These are phyloP conservation scores for Vigna trinervia DNA, from an alignment of 306 rosid genomes.

Conservation along the genomic window DNA sequence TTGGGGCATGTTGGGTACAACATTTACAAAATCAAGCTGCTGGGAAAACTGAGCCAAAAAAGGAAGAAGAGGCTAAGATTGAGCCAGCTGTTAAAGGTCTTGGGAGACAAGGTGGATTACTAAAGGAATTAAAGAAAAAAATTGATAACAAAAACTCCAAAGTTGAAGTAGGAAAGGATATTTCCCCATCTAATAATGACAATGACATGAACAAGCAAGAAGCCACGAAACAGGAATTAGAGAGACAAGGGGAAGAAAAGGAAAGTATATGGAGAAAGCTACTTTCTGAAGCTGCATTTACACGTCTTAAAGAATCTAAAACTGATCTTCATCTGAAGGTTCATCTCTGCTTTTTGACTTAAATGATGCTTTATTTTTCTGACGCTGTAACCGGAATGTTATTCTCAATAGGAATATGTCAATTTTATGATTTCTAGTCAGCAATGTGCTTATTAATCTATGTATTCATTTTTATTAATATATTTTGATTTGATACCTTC, in stretches of 20 bases:
- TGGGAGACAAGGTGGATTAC: conserved; percentile 94
- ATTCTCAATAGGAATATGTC: not conserved
- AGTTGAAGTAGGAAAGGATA: conserved; percentile 71
- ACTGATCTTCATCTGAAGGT: conserved; percentile 93
- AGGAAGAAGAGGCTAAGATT: conserved; percentile 71
- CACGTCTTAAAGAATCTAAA: conserved; percentile 92
- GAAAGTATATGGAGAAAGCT: conserved; percentile 79
- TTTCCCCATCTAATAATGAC: conserved; percentile 44
- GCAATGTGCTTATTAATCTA: not conserved
- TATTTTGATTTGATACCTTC: conserved; percentile 39
- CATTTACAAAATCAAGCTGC: conserved; percentile 90
- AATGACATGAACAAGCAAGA: conserved; percentile 57
- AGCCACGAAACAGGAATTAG: conserved; percentile 63
- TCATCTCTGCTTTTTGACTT: conserved; percentile 34
- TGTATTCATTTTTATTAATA: conserved; percentile 15
- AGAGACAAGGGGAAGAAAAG: conserved; percentile 71
- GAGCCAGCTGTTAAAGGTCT: conserved; percentile 96
- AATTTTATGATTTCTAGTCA: conserved; percentile 21
- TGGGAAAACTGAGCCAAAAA: conserved; percentile 76
- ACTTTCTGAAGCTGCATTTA: conserved; percentile 82
- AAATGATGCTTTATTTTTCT: conserved; percentile 9
- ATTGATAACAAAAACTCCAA: conserved; percentile 64
- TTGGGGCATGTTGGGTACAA: conserved; percentile 99
- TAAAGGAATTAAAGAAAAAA: conserved; percentile 92
- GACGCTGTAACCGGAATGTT: conserved; percentile 1